These are phyloP conservation scores for Hemisphaericaspora nanyangensis DNA, from an alignment of 805 yeast genomes.

Conservation along the genomic window DNA sequence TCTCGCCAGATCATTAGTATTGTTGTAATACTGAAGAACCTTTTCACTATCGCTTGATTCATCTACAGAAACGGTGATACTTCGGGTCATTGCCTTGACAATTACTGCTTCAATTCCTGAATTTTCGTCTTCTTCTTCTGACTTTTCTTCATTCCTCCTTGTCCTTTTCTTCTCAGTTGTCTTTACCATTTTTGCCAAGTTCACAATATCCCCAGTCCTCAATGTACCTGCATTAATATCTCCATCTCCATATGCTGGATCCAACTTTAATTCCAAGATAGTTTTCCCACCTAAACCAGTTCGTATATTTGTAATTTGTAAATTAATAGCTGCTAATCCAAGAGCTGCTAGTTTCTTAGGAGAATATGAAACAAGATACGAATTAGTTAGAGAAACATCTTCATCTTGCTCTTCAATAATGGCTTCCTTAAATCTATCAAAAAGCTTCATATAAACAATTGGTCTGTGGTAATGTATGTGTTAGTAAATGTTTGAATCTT, in stretches of 20 bases:
- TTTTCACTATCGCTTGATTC: slow-evolving; percentile 46
- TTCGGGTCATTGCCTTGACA: slow-evolving; percentile 44
- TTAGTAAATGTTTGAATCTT: slow-evolving; percentile 5
- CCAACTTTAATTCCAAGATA: slow-evolving; percentile 58
- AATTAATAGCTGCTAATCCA: slow-evolving; percentile 75
- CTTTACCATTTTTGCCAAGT: slow-evolving; percentile 45
- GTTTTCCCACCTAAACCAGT: slow-evolving; percentile 80
- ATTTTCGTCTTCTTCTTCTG: slow-evolving; percentile 14
- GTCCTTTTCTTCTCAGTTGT: slow-evolving; percentile 21
- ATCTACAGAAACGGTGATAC: slow-evolving; percentile 58
- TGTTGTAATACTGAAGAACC: slow-evolving; percentile 43
- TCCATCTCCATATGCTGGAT: slow-evolving; percentile 41
- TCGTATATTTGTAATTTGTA: slow-evolving; percentile 54
- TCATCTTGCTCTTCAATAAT: slow-evolving; percentile 34
- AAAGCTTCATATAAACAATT: slow-evolving; percentile 8
- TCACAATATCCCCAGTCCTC: slow-evolving; percentile 75
- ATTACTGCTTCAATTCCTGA: slow-evolving; percentile 60
- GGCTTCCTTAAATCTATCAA: slow-evolving; percentile 23
- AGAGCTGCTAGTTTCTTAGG: slow-evolving; percentile 62
- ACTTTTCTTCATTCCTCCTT: slow-evolving; percentile 14
- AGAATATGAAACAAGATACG: slow-evolving; percentile 35
- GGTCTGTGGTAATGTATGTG: neutral
- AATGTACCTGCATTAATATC: slow-evolving; percentile 45
- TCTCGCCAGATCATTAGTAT: slow-evolving; percentile 35
- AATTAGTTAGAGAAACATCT: slow-evolving; percentile 30